Evolutionary conservation across 371 early-diverging fungal genomes (phyloP), one percentile per base, ranked within the genome.

Genomic region (Sporodiniella umbellata): DNA sequence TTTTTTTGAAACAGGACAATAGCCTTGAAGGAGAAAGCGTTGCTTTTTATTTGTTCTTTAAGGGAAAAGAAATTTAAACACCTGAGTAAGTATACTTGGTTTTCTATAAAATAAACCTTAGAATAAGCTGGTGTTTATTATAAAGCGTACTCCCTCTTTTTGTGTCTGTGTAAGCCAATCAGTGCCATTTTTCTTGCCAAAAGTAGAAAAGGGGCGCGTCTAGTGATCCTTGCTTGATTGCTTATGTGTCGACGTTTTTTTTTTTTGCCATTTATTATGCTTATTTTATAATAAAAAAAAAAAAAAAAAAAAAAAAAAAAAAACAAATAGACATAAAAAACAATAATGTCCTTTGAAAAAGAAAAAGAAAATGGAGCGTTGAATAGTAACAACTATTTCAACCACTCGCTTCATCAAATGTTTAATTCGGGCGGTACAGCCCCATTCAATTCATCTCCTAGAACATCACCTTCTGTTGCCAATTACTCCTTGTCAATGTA

Each of bases 341-440:
- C n/a, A n/a, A 44, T 44, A 5, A 54, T 55, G 55, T 49, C 49
- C 19, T 49, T 55, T 48, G 55, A 55, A 42, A 55, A 55, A 48
- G 55, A 55, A 49, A 49, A 55, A 28, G 55, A 55, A 49, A 55
- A 55, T 55, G 55, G 55, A n/a, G 12, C 49, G 46, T 19, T 55
- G 44, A 55, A 49, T 42, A 33, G 47, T 47, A 49, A 43, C 44
- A 52, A 33, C 35, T 55, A 33, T 44, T 55, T 48, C 25, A 55
- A 43, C n/a, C 48, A 48, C 18, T 35, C 55, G 12, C 18, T 55
- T 18, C 55, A 55, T 28, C 55, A 44, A 39, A 50, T 56, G 31
- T 56, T 37, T 35, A 56, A 23, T 22, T 8, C 39, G 4, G 38
- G 38, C 38, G 17, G 8, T 10, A 39, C 48, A 3, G 18, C 47